phyloP scores from a whole-genome alignment of 441 rosid species.

The Populus hybrid region DNA sequence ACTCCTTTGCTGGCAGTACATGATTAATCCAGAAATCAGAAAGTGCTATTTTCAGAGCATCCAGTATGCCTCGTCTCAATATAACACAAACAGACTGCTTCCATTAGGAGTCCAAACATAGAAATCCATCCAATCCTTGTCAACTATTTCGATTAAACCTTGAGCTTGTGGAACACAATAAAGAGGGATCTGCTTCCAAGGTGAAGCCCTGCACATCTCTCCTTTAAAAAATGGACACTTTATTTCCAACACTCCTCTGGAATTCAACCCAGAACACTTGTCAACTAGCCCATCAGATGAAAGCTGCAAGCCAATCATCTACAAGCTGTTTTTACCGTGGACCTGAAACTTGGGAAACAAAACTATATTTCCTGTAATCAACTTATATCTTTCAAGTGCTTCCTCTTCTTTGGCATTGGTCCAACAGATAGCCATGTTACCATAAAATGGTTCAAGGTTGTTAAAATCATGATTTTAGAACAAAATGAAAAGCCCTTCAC shows the following conservation, averaged over 20 bases:
- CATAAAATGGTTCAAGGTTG: constrained; percentile 48
- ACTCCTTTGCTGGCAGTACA: constrained; percentile 55
- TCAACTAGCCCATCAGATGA: constrained; percentile 60
- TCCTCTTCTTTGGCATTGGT: constrained; percentile 41
- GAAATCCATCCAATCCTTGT: constrained; percentile 28
- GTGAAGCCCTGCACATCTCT: constrained; percentile 23
- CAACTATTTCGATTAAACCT: constrained; percentile 54
- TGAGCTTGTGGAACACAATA: constrained; percentile 45
- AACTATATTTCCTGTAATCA: constrained; percentile 35
- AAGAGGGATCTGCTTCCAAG: constrained; percentile 52
- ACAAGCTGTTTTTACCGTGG: constrained; percentile 18
- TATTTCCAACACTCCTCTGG: constrained; percentile 52
- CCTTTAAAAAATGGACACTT: constrained; percentile 52
- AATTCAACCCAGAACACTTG: constrained; percentile 30
- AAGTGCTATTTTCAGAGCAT: constrained; percentile 37
- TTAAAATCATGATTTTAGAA: no score
- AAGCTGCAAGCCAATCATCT: constrained; percentile 65
- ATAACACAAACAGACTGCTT: constrained; percentile 50
- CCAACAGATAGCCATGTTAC: constrained; percentile 42
- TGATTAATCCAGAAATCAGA: constrained; percentile 67
- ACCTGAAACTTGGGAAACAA: constrained; percentile 39
- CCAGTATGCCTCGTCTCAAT: constrained; percentile 48
- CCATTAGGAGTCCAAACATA: constrained; percentile 59
- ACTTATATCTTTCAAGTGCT: constrained; percentile 45
- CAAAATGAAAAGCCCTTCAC: no score